Percentiles rank a stretch among this genome's conserved stretches.
Conservation (phyloP, 2,329 filamentous ascomycete species). For the Rosellinia necatrix region DNA sequence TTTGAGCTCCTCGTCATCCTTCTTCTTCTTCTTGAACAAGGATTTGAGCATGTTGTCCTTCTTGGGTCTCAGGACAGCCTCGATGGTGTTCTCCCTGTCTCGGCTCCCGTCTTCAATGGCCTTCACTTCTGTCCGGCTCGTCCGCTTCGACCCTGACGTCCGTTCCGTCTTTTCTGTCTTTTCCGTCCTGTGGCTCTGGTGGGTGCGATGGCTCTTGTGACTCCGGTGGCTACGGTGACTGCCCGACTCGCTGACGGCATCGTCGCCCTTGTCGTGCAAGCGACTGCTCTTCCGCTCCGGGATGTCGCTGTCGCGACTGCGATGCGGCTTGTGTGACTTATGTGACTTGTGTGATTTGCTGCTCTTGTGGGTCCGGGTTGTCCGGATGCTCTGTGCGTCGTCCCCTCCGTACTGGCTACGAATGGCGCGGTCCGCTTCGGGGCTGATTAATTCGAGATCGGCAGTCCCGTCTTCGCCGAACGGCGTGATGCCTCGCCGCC, state of each 20-base stretch:
- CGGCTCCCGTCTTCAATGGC: conserved; percentile 44
- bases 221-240: conserved; percentile 40
- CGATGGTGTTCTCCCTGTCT: conserved; percentile 43
- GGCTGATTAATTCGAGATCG: conserved; percentile 63
- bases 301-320: conserved; percentile 22
- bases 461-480: conserved; percentile 52
- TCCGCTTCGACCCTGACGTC: conserved; percentile 39
- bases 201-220: conserved; percentile 41
- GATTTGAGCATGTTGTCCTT: conserved; percentile 62
- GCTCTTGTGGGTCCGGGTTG: conserved; percentile 37
- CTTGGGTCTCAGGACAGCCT: conserved; percentile 50
- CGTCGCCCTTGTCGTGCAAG: conserved; percentile 29
- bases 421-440: conserved; percentile 55
- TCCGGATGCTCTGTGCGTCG: conserved; percentile 40
- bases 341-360: conserved; percentile 38
- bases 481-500: conserved; percentile 60
- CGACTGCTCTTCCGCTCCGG: conserved; percentile 38
- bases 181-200: conserved; percentile 44
- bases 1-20: conserved; percentile 35
- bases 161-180: conserved; percentile 43
- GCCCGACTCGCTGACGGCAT: conserved; percentile 44
- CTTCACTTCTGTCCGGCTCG: conserved; percentile 35
- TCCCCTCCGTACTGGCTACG: conserved; percentile 48
- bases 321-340: conserved; percentile 39
- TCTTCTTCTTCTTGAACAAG: conserved; percentile 62